Percentiles rank a stretch among this genome's conserved stretches.
phyloP scores from a whole-genome alignment of 108 stramenopile genomes.

The Chaetoceros tenuissimus region DNA sequence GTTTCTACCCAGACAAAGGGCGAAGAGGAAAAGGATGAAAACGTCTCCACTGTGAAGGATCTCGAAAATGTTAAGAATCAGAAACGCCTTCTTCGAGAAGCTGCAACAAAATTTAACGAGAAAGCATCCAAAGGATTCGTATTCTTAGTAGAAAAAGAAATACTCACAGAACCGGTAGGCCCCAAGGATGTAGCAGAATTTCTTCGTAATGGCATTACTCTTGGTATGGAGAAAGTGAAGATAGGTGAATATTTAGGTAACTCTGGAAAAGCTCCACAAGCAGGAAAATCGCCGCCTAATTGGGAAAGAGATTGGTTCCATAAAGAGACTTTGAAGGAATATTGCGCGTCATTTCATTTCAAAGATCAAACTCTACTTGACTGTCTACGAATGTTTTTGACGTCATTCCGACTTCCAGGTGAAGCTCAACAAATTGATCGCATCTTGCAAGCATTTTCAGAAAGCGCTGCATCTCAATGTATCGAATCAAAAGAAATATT shows the following conservation, averaged over 20 bases:
- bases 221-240: constrained; percentile 79
- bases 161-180: constrained; percentile 66
- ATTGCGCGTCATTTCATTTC: constrained; percentile 81
- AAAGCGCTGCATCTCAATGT: constrained; percentile 66
- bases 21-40: not conserved
- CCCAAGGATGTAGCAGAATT: constrained; percentile 78
- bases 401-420: constrained; percentile 90
- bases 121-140: constrained; percentile 67
- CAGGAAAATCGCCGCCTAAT: constrained; percentile 49
- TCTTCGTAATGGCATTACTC: constrained; percentile 78
- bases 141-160: constrained; percentile 48
- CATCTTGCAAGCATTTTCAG: constrained; percentile 85
- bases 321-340: constrained; percentile 67
- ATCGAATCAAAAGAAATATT: constrained; percentile 68
- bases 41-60: not conserved
- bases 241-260: constrained; percentile 90
- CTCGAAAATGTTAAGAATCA: constrained; percentile 4
- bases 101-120: constrained; percentile 70
- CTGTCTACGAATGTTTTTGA: constrained; percentile 87
- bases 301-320: constrained; percentile 84
- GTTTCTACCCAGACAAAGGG: constrained; percentile 33
- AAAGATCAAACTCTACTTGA: constrained; percentile 73
- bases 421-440: constrained; percentile 90
- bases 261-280: constrained; percentile 52
- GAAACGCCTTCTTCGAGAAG: constrained; percentile 58